Percentiles rank a stretch among this genome's conserved stretches.
These are phyloP conservation scores for Vishniacozyma victoriae DNA, from an alignment of 768 basidiomycete genomes.

Conservation along the genomic window DNA sequence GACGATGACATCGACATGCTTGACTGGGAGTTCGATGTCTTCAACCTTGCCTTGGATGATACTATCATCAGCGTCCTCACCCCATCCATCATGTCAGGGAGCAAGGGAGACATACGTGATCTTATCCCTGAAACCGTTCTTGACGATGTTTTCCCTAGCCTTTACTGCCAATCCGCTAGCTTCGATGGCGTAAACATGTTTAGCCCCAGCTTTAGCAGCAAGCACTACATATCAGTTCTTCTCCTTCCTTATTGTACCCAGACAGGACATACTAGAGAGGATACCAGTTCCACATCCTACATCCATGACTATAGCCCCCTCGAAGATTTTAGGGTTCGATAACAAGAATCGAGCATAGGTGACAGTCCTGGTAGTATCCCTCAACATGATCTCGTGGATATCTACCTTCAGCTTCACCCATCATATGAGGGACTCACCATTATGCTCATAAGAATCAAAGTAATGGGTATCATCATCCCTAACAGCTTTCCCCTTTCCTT, in stretches of 20 bases:
- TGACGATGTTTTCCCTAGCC: constrained; percentile 69
- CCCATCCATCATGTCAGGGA: background rate
- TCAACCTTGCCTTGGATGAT: constrained; percentile 90
- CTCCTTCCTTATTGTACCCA: background rate
- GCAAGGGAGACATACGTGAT: constrained; percentile 54
- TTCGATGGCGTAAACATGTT: constrained; percentile 83
- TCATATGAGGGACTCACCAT: constrained; percentile 58
- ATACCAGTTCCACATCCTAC: constrained; percentile 96
- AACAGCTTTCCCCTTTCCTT: constrained; percentile 34
- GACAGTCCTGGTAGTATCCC: constrained; percentile 87
- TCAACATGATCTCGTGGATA: constrained; percentile 94
- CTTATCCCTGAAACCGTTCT: constrained; percentile 62
- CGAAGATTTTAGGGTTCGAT: constrained; percentile 71
- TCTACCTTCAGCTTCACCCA: constrained; percentile 56
- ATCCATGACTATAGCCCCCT: constrained; percentile 80
- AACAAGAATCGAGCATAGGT: constrained; percentile 89
- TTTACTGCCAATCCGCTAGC: constrained; percentile 76
- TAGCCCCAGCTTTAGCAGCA: constrained; percentile 81
- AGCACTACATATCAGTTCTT: constrained; percentile 56
- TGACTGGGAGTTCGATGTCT: constrained; percentile 67
- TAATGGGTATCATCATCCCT: constrained; percentile 90
- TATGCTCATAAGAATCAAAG: constrained; percentile 81
- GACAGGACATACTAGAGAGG: constrained; percentile 49
- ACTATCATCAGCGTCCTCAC: constrained; percentile 41
- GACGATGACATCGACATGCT: constrained; percentile 85